Conservation (phyloP, 2,329 filamentous ascomycete species). For the Madurella fahalii region DNA sequence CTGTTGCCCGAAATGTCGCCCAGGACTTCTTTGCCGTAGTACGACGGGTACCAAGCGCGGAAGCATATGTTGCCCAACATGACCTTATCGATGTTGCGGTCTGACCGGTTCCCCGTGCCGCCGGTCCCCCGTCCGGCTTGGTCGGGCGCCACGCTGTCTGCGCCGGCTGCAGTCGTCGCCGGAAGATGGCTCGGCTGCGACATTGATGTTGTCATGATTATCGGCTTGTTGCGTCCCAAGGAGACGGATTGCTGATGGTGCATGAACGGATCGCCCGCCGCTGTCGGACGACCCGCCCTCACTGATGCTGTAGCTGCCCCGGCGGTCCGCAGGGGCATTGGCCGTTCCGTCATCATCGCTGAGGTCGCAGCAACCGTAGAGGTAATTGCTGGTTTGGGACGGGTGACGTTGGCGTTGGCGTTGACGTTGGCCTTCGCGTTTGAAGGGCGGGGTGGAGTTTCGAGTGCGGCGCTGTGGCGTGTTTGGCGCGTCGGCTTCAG, state of each 20-base stretch:
- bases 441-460: background rate
- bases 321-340: background rate
- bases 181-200: constrained; percentile 8
- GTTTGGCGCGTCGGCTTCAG: constrained; percentile 19
- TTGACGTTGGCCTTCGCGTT: background rate
- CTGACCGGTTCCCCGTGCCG: constrained; percentile 38
- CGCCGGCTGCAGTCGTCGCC: constrained; percentile 14
- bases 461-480: constrained; percentile 16
- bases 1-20: constrained; percentile 42
- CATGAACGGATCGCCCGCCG: background rate
- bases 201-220: constrained; percentile 24
- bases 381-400: background rate
- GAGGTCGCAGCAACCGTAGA: background rate
- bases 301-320: background rate
- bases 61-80: constrained; percentile 81
- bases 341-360: background rate
- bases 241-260: constrained; percentile 21
- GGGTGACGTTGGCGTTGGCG: background rate
- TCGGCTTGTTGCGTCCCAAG: constrained; percentile 23
- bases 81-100: constrained; percentile 82
- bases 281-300: background rate
- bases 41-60: constrained; percentile 88
- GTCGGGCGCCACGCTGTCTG: constrained; percentile 13
- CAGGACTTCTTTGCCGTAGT: constrained; percentile 71
- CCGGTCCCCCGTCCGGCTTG: constrained; percentile 1